Base-by-base conservation (phyloP, 2,329 filamentous ascomycete genomes). In the Diaporthe sp. region DNA sequence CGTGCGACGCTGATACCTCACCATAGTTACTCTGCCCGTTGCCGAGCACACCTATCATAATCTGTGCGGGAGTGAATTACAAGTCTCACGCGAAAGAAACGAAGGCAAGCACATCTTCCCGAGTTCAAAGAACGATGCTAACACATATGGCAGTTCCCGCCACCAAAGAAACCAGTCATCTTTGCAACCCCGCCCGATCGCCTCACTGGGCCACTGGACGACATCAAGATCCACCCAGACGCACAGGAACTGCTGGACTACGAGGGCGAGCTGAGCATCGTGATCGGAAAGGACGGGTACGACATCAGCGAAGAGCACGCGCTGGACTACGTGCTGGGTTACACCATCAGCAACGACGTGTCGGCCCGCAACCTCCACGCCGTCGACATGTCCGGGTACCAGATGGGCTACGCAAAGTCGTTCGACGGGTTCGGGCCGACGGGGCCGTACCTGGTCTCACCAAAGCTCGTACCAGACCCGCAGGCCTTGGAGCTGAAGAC, bases 221-320 rank as follows among this genome's bases (percentile, higher is more conserved):
- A 71, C 46, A 71, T 71, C 46, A 51, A 39, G 4, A 71, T 71
- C 34, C 67, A 71, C 67, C 46, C 46, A 10, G 67, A 71, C 19
- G 67, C 67, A 7, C 67, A 57, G 34, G 44, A 79, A 67, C 19
- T 60, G 1, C 77, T 86, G 1, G 89, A 91, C 78, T 91, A 90
- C 76, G 89, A 91, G 76, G 89, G 89, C 19, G 89, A 91, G 76
- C 85, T 91, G 60, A 88, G 88, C 0, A 87, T 91, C 4, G 88
- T 91, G 31, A 82, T 91, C 25, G 88, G 89, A 1, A 89, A 87
- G 74, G 42, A 83, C 0, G 89, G 87, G 0, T 87, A 85, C 65
- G 82, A 82, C 1, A 84, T 90, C 57, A 61, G 77, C 0, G 85
- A 89, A 70, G 76, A 82, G 1, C 81, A 89, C 76, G 89, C 89